Conservation (phyloP, 129 eudicot genomes). For the Centaurea solstitialis region DNA sequence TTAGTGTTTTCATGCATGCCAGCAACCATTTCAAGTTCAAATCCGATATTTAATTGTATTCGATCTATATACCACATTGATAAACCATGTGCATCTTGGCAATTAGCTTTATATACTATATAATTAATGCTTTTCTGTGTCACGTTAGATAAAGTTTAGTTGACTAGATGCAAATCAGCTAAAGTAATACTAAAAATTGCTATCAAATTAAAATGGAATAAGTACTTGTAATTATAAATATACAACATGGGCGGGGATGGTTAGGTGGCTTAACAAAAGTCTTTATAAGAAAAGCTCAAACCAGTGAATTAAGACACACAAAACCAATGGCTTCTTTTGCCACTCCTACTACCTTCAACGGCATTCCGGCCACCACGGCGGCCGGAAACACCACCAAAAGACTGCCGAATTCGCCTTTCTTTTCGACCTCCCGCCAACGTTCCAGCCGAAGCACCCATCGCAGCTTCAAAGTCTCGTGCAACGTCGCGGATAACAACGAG, state of each 20-base stretch:
- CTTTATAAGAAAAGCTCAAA: background rate
- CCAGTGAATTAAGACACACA: background rate
- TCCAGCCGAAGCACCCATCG: conserved; percentile 9
- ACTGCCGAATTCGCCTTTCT: background rate
- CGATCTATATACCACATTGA: too few species aligned
- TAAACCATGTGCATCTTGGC: too few species aligned
- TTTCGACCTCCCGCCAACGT: background rate
- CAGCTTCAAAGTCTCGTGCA: conserved; percentile 27
- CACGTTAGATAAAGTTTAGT: too few species aligned
- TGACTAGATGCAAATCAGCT: too few species aligned
- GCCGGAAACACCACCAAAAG: background rate
- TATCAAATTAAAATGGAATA: too few species aligned
- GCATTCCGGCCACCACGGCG: background rate
- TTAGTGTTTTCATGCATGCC: too few species aligned
- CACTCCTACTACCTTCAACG: background rate
- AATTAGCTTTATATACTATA: too few species aligned
- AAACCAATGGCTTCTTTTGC: background rate
- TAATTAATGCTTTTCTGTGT: too few species aligned
- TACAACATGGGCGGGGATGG: background rate
- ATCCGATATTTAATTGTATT: too few species aligned
- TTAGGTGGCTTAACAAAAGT: background rate
- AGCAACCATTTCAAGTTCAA: too few species aligned
- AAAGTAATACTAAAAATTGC: too few species aligned
- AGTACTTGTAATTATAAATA: too few species aligned
- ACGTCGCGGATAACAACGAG: conserved; percentile 1